Conservation (phyloP, 2,329 filamentous ascomycete species). For the Emmonsiellopsis sp. region DNA sequence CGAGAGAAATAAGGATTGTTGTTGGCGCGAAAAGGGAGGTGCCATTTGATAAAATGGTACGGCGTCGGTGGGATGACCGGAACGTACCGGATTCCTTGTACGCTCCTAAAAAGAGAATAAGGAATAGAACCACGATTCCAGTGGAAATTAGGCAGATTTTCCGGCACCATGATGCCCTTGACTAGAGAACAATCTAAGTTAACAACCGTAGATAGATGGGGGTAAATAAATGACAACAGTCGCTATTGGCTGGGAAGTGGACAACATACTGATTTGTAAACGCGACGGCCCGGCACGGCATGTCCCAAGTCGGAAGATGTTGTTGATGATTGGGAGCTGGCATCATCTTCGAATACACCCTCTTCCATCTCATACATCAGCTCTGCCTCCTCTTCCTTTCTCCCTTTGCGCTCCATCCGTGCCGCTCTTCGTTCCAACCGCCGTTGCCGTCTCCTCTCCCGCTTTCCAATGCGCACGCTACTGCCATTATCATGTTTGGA, state of each 20-base stretch:
- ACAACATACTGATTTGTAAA: slow-evolving; percentile 19
- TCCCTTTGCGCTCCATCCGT: slow-evolving; percentile 38
- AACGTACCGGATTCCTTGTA: slow-evolving; percentile 43
- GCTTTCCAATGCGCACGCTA: slow-evolving; percentile 41
- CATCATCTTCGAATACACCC: slow-evolving; percentile 60
- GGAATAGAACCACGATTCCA: slow-evolving; percentile 43
- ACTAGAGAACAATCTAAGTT: slow-evolving; percentile 5
- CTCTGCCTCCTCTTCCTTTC: slow-evolving; percentile 54
- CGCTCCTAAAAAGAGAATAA: slow-evolving; percentile 46
- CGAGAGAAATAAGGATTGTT: slow-evolving; percentile 85
- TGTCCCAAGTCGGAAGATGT: slow-evolving; percentile 48
- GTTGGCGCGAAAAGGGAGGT: slow-evolving; percentile 84
- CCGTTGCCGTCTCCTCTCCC: slow-evolving; percentile 43
- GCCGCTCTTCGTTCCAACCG: slow-evolving; percentile 34
- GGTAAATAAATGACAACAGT: not conserved
- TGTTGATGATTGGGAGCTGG: slow-evolving; percentile 51
- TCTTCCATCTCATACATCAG: slow-evolving; percentile 90
- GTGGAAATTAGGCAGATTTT: slow-evolving; percentile 32
- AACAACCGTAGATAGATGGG: not conserved
- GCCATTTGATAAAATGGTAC: slow-evolving; percentile 56
- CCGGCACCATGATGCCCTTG: slow-evolving; percentile 13
- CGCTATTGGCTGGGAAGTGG: not conserved
- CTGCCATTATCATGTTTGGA: slow-evolving; percentile 27
- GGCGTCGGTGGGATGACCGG: slow-evolving; percentile 18
- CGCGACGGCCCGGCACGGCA: slow-evolving; percentile 22